Base-by-base conservation (phyloP, 2,329 filamentous ascomycete species). In the Cercospora zeina region DNA sequence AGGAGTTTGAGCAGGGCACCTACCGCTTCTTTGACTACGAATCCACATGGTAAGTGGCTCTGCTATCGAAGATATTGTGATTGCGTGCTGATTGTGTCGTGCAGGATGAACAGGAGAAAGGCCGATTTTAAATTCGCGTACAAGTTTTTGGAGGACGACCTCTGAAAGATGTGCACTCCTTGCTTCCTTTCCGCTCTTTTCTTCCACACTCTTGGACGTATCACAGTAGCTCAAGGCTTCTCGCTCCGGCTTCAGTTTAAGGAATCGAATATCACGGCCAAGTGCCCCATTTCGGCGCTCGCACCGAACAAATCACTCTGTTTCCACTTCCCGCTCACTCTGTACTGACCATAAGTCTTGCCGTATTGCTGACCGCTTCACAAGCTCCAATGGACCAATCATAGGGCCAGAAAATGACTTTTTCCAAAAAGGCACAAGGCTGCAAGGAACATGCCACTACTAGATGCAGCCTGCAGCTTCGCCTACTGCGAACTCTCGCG, bases 11-110 rank as follows among this genome's bases (percentile, higher is more conserved):
- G 79, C 95, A 99, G 78, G 95, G 95, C 66, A 99, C 95, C 24
- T 99, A 99, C 81, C 88, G 95, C 55, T 99, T 99, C 82, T 99
- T 99, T 77, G 95, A 99, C 78, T 99, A 99, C 75, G 95, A 99
- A 79, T 96, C 91, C 77, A 99, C 95, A 73, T 99, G 95, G 95
- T 97, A 79, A 78, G 89, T 81, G 1, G 33, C 14, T 13, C 6
- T 14, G 37, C 30, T 33, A 45, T 55, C 27, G n/a, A 37, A 39
- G 62, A 64, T 58, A 61, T 30, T 53, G 42, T 34, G 66, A 45
- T 54, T 14, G 51, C 37, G 64, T 61, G 61, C 65, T 66, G 21
- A 66, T 50, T 14, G 6, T 30, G 11, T 60, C 27, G n/a, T 19
- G 51, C 67, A 97, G 93, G 93, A 97, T 97, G 93, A 97, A 97